phyloP scores from a whole-genome alignment of 495 filamentous ascomycete species.

The Hypoxylon lenormandii region DNA sequence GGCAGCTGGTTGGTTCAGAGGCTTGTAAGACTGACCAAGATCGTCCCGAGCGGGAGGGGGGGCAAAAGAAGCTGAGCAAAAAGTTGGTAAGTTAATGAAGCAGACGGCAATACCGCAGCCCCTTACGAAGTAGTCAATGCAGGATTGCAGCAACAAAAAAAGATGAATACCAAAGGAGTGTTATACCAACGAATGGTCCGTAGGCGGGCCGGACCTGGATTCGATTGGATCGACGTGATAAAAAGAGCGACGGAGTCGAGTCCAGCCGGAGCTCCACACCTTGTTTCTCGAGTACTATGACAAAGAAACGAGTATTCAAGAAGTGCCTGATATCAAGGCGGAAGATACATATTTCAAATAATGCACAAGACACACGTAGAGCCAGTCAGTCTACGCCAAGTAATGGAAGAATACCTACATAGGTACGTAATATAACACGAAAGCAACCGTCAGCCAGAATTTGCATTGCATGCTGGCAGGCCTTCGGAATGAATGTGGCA shows the following conservation, averaged over 20 bases:
- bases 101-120: slow-evolving; percentile 12
- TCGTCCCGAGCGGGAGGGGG: slow-evolving; percentile 26
- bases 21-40: slow-evolving; percentile 33
- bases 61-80: slow-evolving; percentile 33
- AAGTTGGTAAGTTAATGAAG: too few relatives aligned
- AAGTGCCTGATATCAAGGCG: slow-evolving; percentile 1
- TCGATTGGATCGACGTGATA: slow-evolving; percentile 7
- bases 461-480: slow-evolving; percentile 38
- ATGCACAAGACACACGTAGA: slow-evolving; percentile 20
- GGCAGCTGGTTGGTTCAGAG: slow-evolving; percentile 21
- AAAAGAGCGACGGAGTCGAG: slow-evolving; percentile 11
- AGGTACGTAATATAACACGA: slow-evolving; percentile 12
- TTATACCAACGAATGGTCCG: not conserved
- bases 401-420: slow-evolving; percentile 7
- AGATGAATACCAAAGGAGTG: slow-evolving; percentile 1
- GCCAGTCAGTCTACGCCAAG: slow-evolving; percentile 22
- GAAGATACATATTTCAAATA: slow-evolving; percentile 17
- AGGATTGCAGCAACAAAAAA: not conserved
- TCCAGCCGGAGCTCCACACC: not conserved
- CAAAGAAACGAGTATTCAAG: slow-evolving; percentile 26
- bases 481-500: slow-evolving; percentile 47
- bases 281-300: slow-evolving; percentile 1
- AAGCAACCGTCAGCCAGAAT: slow-evolving; percentile 37
- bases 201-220: slow-evolving; percentile 9
- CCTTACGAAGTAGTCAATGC: slow-evolving; percentile 1